Evolutionary conservation across 2,329 filamentous ascomycete genomes (phyloP), one percentile per base, ranked within the genome.

Genomic region (Capronia epimyces): DNA sequence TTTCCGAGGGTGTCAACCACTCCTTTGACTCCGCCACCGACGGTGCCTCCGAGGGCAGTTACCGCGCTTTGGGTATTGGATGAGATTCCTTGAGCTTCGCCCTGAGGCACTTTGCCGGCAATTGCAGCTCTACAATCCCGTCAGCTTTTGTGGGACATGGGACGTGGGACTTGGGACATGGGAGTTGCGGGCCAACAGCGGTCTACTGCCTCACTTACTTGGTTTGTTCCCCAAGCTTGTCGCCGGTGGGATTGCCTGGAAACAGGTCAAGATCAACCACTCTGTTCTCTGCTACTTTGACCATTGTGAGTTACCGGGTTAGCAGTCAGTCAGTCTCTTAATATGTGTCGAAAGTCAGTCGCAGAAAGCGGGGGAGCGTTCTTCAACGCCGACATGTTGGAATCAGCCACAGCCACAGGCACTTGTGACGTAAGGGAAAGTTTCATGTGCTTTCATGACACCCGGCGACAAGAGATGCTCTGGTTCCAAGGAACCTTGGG

Each of bases 241-340:
- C 47, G 27, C 49, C 52, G 41, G 49, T 52, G 20, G 46, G 46
- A 43, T 59, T 48, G 24, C 55, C 57, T 21, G 57, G 57, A 37
- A 59, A 46, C 16, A 59, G n/a, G 22, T 59, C 55, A 31, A 59
- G 52, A 37, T 59, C 55, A 32, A 59, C 43, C 5, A 59, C 55
- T 39, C 53, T 47, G 51, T 59, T 59, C 37, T 59, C 57, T 43
- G 52, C 51, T 13, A 58, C 57, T 41, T 59, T 59, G 45, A 59
- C 57, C 57, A 59, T 58, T 4, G 27, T 81, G 46, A 46, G 21
- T 37, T 37, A 8, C 18, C 18, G 13, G 15, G 34, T 37, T 37
- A 37, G 34, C 16, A 27, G 25, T 32, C 29, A 32, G 29, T 32
- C 29, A 32, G 6, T 27, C 25, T 6, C 3, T 32, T 12, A 32